Percentiles rank a stretch among this genome's conserved stretches.
These are phyloP conservation scores for Trypanosoma brucei DNA, from an alignment of 208 protist genomes.

Conservation along the genomic window DNA sequence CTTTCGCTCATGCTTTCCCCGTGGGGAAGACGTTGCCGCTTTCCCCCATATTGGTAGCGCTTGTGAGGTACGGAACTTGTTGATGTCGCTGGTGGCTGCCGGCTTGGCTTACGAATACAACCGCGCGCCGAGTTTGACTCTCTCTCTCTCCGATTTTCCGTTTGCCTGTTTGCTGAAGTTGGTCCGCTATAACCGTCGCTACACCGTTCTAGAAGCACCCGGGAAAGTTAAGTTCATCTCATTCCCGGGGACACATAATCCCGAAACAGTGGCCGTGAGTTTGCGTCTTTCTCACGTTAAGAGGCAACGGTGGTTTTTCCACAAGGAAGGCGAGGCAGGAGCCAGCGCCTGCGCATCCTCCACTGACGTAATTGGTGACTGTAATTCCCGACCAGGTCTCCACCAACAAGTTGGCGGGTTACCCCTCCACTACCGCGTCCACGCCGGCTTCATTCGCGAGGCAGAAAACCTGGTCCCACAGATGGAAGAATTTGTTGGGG, in stretches of 20 bases:
- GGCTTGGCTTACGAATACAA: slow-evolving; percentile 66
- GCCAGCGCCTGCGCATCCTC: too few relatives aligned
- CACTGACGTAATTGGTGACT: slow-evolving; percentile 23
- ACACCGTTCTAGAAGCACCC: slow-evolving; percentile 64
- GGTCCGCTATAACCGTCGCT: slow-evolving; percentile 29
- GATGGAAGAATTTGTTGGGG: slow-evolving; percentile 41
- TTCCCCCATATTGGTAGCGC: slow-evolving; percentile 35
- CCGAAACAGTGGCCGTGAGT: slow-evolving; percentile 52
- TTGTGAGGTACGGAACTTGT: slow-evolving; percentile 34
- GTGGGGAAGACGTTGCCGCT: slow-evolving; percentile 40
- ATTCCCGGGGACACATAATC: slow-evolving; percentile 82
- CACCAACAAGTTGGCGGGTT: neutral
- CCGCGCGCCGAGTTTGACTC: slow-evolving; percentile 44
- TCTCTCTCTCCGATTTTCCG: slow-evolving; percentile 61
- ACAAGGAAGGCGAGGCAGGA: neutral
- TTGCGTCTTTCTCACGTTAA: slow-evolving; percentile 31
- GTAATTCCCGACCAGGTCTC: neutral
- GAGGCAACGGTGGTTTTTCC: slow-evolving; percentile 28
- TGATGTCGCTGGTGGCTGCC: slow-evolving; percentile 53
- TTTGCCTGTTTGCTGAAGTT: slow-evolving; percentile 63
- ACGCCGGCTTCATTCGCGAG: slow-evolving; percentile 64
- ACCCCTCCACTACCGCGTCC: slow-evolving; percentile 33
- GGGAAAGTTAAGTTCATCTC: slow-evolving; percentile 68
- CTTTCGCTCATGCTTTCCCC: slow-evolving; percentile 47
- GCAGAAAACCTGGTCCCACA: slow-evolving; percentile 41